Base-by-base conservation (phyloP, 768 basidiomycete species). In the Leccinum subtestaceum region DNA sequence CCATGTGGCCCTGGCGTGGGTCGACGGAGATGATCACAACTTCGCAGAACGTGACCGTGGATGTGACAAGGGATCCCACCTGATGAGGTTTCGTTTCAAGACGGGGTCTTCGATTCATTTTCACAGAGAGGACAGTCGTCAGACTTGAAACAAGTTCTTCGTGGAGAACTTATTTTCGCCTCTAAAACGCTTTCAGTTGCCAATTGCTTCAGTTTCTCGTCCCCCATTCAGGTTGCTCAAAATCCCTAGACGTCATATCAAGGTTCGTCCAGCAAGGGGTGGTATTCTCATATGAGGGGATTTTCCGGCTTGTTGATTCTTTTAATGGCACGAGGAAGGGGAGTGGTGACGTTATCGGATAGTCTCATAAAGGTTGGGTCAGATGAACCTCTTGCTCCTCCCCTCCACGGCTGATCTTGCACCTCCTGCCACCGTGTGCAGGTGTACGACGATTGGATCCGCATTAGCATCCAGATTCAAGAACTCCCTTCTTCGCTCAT, bases 11-110 rank as follows among this genome's bases (percentile, higher is more conserved):
- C 38, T 2, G 2, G 38, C 43, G 23, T 56, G 38, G 40, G 51
- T 61, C 52, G 50, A 60, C 70, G 68, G 70, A 71, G 62, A 72
- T 71, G 70, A 69, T 45, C 43, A 45, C 11, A 45, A 12, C 55
- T 46, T 53, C 36, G 57, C 34, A 36, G 47, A 25, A n/a, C 53
- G 58, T 56, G 62, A 27, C 31, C 6, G 1, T 34, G 17, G 59
- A 63, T 57, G 57, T 60, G 60, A 61, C 45, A 3, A 56, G 1
- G 13, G 15, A 48, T 54, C 52, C 23, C 9, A 19, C n/a, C 36
- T n/a, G 38, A 45, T 10, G 21, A 27, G 10, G 31, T 19, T 45
- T 25, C 12, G 40, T 36, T 47, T 49, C 52, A 34, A 32, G 11
- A 8, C 10, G 27, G 21, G 43, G n/a, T 19, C 38, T 23, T 40